Evolutionary conservation across 1,284 basidiomycete species (phyloP).

Genomic region (Marasmius sp.): DNA sequence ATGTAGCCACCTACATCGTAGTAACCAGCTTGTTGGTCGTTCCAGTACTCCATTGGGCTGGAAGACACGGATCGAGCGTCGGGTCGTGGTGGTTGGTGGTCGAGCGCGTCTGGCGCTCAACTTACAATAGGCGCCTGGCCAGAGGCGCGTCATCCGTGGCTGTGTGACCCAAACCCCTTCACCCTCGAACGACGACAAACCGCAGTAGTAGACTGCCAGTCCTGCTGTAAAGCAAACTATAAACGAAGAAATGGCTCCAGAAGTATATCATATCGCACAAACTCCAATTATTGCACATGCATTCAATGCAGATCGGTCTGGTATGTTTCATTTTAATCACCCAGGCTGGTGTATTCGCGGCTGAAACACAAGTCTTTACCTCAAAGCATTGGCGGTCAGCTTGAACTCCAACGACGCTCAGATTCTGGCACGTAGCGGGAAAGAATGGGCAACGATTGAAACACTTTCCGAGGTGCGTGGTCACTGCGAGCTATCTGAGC

Average conservation of each 20-base stretch:
- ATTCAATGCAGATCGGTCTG: slow-evolving; percentile 87
- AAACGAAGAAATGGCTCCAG: slow-evolving; percentile 63
- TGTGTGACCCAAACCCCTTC: background rate
- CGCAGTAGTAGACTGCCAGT: slow-evolving; percentile 80
- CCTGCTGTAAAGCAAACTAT: slow-evolving; percentile 50
- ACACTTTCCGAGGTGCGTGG: slow-evolving; percentile 81
- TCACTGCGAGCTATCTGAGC: background rate
- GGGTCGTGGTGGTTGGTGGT: too few relatives aligned
- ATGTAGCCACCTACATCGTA: background rate
- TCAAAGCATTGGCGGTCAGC: slow-evolving; percentile 87
- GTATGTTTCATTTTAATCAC: slow-evolving; percentile 47
- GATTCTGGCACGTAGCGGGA: slow-evolving; percentile 71
- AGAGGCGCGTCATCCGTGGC: background rate
- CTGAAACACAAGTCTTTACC: slow-evolving; percentile 8
- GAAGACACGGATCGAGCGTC: too few relatives aligned
- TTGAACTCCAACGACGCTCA: slow-evolving; percentile 89
- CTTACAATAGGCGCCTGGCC: too few relatives aligned
- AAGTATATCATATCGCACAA: slow-evolving; percentile 79
- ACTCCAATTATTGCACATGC: slow-evolving; percentile 88
- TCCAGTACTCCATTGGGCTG: background rate
- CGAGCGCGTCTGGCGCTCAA: too few relatives aligned
- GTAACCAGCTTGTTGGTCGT: background rate
- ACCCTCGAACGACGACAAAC: background rate
- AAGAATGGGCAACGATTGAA: slow-evolving; percentile 77
- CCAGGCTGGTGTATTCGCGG: slow-evolving; percentile 3